Base-by-base conservation (phyloP, 2,329 filamentous ascomycete species). In the Xylariaceae sp. region DNA sequence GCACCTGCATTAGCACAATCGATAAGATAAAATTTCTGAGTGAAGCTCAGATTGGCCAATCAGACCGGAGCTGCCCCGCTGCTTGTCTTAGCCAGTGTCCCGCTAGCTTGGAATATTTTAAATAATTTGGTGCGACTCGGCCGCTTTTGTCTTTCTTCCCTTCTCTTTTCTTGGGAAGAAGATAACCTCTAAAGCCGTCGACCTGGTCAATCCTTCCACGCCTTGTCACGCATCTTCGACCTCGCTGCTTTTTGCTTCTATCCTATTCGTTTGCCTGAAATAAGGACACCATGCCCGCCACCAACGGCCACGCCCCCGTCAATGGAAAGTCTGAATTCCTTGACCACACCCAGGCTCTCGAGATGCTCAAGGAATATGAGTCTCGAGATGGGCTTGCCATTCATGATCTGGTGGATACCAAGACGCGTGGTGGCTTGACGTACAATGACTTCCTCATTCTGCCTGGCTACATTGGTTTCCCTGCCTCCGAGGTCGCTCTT, bases 361-460 rank as follows among this genome's bases (percentile, higher is more conserved):
- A 96, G 72, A 79, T 93, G 66, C 84, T 98, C 75, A 84, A 90
- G 75, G 86, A 94, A 72, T 97, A 96, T 77, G 74, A 87, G 65
- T 82, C 83, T 74, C 83, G 80, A 68, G 95, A 99, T 86, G 95
- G 95, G 58, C 88, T 99, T 69, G 87, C 92, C 74, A 86, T 96
- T 71, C 82, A 92, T 72, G 88, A 92, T 64, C 84, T 99, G 69
- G 87, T 98, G 75, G 90, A 99, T 80, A 93, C 94, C 66, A 89
- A 90, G 80, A 89, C 88, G 77, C 91, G 93, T 72, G 95, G 95
- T 62, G 95, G 95, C 71, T 83, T 99, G 72, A 98, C 94, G 58
- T 99, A 97, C 85, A 99, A 99, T 78, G 95, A 99, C 79, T 99
- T 99, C 82, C 87, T 99, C 63, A 80, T 99, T 70, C 85, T 99